Evolutionary conservation across 1,139 yeast species (phyloP).

Genomic region (Pichia sp.): DNA sequence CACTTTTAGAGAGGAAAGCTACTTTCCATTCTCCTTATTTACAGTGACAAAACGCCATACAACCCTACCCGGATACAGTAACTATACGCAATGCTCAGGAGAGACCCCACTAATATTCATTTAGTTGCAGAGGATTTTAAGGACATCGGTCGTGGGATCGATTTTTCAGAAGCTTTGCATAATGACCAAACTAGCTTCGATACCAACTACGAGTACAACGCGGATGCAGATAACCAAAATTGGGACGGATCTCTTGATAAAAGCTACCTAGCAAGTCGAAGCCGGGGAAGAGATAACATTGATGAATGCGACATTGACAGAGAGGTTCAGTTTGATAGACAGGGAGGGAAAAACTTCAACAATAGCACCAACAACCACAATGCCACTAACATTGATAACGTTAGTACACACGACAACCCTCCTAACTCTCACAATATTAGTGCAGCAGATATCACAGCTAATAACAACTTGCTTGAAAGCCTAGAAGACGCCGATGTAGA

Average conservation of each 20-base stretch:
- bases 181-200: neutral
- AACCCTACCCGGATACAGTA: no score
- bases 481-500: no score
- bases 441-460: no score
- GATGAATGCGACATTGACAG: no score
- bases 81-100: conserved; percentile 23
- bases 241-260: conserved; percentile 14
- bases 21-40: no score
- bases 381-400: neutral
- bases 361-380: neutral
- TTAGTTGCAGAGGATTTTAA: conserved; percentile 28
- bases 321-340: no score
- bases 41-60: no score
- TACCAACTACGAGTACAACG: conserved; percentile 1
- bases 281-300: conserved; percentile 7
- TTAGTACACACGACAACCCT: no score
- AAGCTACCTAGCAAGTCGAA: conserved; percentile 10
- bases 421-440: no score
- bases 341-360: no score
- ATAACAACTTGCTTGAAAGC: no score
- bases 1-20: no score
- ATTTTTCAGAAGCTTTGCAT: neutral
- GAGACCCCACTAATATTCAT: conserved; percentile 29
- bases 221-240: conserved; percentile 10
- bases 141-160: conserved; percentile 16